Percentiles rank a stretch among this genome's conserved stretches.
phyloP scores from a whole-genome alignment of 2,329 filamentous ascomycete genomes.

The Ceratocystis albifundus region DNA sequence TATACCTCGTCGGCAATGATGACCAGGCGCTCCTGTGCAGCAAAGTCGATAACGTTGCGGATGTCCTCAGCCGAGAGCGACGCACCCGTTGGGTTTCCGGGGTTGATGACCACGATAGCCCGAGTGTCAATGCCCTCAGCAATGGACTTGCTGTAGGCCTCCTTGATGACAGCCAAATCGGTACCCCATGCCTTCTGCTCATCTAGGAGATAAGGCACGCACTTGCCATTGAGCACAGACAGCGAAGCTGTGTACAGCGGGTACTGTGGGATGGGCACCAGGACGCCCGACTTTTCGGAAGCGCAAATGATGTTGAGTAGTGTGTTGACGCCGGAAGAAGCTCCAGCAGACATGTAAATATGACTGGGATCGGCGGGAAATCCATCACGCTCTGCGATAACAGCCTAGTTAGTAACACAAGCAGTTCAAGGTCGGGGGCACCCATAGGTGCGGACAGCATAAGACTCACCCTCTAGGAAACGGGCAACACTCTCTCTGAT shows the following conservation, averaged over 20 bases:
- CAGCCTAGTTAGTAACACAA: no score
- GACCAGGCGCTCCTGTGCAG: constrained; percentile 72
- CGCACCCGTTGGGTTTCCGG: constrained; percentile 90
- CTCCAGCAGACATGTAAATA: constrained; percentile 85
- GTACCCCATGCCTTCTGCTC: constrained; percentile 82
- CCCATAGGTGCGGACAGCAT: no score
- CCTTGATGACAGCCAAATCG: constrained; percentile 64
- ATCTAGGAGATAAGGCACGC: constrained; percentile 88
- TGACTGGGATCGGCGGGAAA: constrained; percentile 68
- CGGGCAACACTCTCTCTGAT: constrained; percentile 83
- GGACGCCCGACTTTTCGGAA: constrained; percentile 62
- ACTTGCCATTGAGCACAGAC: constrained; percentile 68
- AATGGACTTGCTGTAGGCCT: constrained; percentile 62
- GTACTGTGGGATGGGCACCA: constrained; percentile 95
- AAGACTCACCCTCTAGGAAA: constrained; percentile 69
- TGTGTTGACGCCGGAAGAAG: constrained; percentile 89
- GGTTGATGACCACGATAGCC: constrained; percentile 94
- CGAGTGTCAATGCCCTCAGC: constrained; percentile 72
- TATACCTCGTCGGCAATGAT: constrained; percentile 96
- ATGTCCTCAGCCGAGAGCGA: constrained; percentile 70
- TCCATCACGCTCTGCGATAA: constrained; percentile 60
- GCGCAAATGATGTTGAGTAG: constrained; percentile 83
- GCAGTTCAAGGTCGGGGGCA: no score
- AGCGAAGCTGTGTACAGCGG: constrained; percentile 94
- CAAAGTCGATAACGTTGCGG: constrained; percentile 73